Base-by-base conservation (phyloP, 139 green algal genomes). In the Chlorella sp. region DNA sequence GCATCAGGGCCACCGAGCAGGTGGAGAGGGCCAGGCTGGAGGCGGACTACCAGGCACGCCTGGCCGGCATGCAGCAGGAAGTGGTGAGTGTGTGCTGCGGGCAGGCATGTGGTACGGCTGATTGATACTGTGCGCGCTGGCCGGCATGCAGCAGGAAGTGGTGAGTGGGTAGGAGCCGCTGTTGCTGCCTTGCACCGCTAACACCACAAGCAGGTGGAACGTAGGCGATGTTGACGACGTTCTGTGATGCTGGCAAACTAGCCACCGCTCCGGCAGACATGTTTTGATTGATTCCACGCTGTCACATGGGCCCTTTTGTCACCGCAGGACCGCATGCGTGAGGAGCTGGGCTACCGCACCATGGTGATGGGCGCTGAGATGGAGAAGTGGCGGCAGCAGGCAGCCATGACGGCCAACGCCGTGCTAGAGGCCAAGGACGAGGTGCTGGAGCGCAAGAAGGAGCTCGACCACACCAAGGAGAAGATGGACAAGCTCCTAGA, bases 401-500 rank as follows among this genome's bases (percentile, higher is more conserved):
- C 88, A 26, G 49, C 85, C 30, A 35, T 86, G 24, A 88, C 82
- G 1, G 77, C 85, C 26, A 78, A 71, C 27, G 87, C 88, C 20
- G 83, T 91, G 1, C 73, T 89, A 27, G 87, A 93, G 29, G 88
- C 87, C 10, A 92, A 91, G 80, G 85, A 86, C 33, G 85, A 93
- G 72, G 84, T 93, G 42, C 70, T 88, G 74, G 85, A 90, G 71
- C 83, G 88, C 51, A 90, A 90, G 79, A 70, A 73, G 3, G 88
- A 93, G 73, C 68, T 93, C 35, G 87, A 91, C 59, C 33, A 35
- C n/a, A 91, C 88, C 60, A 90, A 90, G 69, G 82, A 90, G 60
- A 89, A 87, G 63, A 91, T 93, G 86, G 87, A 93, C 77, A 71
- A 67, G 1, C 71, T 93, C 60, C 67, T 93, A 70, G 88, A 93